Conservation (phyloP, 805 yeast genomes). For the Scheffersomyces coipomensis region DNA sequence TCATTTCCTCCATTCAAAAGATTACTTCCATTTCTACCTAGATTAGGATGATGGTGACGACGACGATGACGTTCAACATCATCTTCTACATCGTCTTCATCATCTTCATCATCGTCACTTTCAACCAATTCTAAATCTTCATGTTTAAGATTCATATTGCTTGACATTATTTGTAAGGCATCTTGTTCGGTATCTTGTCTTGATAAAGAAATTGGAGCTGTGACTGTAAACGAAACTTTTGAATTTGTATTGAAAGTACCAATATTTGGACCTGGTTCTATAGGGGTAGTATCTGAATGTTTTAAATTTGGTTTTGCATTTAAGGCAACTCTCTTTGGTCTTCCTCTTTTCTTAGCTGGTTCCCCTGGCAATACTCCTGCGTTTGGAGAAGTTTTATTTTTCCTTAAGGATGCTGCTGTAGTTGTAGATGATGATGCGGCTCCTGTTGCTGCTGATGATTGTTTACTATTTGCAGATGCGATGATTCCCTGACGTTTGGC, state of each 20-base stretch:
- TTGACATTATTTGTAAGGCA: constrained; percentile 32
- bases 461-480: constrained; percentile 4
- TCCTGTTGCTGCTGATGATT: constrained; percentile 10
- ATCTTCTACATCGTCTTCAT: constrained; percentile 8
- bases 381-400: constrained; percentile 9
- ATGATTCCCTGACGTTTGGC: constrained; percentile 26
- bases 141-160: constrained; percentile 29
- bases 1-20: constrained; percentile 12
- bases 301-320: constrained; percentile 24
- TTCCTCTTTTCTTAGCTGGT: constrained; percentile 34
- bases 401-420: constrained; percentile 19
- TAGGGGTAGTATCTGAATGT: constrained; percentile 35
- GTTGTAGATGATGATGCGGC: constrained; percentile 17
- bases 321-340: constrained; percentile 34
- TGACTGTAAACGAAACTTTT: constrained; percentile 4
- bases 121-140: constrained; percentile 37
- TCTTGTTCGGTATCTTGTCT: constrained; percentile 44
- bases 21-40: not conserved
- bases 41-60: not conserved
- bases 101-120: constrained; percentile 31
- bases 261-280: constrained; percentile 27
- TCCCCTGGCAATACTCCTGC: constrained; percentile 16
- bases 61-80: not conserved
- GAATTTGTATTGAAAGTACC: constrained; percentile 24
- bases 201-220: constrained; percentile 10